Base-by-base conservation (phyloP, 2,329 filamentous ascomycete species). In the Fonsecaea pugnacius region DNA sequence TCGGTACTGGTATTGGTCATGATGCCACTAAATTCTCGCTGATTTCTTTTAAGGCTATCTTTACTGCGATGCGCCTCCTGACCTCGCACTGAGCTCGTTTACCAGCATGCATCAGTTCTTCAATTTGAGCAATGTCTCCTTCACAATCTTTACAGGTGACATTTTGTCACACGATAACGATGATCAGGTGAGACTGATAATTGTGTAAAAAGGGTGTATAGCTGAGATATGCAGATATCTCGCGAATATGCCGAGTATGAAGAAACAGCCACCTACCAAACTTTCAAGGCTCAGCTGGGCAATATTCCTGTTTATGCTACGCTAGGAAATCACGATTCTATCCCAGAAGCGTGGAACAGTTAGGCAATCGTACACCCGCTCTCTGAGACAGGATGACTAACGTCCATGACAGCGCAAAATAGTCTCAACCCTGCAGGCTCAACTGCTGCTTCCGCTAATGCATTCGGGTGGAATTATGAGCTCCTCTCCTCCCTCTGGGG, bases 211-310 rank as follows among this genome's bases (percentile, higher is more conserved):
- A 32, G 1, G 16, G 14, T 27, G 4, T 14, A 8, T 3, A 38
- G 35, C 18, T 27, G 35, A 36, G 10, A 56, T 38, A 7, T 9
- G 8, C 21, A 56, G 53, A 36, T 56, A 38, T 38, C 53, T 40
- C 53, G 53, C 35, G 53, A 56, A 38, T 56, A 56, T 38, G 53
- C 53, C 53, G 53, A 56, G 27, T 56, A 56, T n/a, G 53, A 56
- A 27, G 35, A 56, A 56, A 56, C 53, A 4, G 33, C 40, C 53
- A 56, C 53, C 21, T 56, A 36, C 12, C 53, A 56, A 27, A 56
- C 53, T 4, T 56, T 56, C 7, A 56, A 56, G 35, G 53, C 53
- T 36, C 53, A 56, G 21, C 53, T 56, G 21, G 53, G 35, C 53
- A 27, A 56, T 18, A 56, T 56, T 36, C 53, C 53, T 12, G 53